Base-by-base conservation (phyloP, 805 yeast species). In the Yamadazyma tumulicola region DNA sequence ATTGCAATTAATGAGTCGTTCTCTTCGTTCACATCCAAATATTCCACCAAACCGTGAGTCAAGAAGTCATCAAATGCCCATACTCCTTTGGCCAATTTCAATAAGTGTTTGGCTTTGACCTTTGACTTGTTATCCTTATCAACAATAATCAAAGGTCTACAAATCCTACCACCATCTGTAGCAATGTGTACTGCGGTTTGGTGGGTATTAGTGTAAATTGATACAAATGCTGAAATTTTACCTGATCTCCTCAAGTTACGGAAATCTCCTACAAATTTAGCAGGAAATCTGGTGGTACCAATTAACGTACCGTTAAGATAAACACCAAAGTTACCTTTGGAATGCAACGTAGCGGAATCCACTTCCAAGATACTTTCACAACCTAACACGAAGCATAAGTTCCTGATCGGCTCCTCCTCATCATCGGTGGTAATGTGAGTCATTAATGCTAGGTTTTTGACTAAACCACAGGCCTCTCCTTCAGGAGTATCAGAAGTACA, bases 381-480 rank as follows among this genome's bases (percentile, higher is more conserved):
- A 43, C 98, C 98, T 35, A 93, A 69, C 18, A 82, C 65, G 47
- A 69, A 84, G 52, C 97, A 87, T 21, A 89, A 66, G 36, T 75
- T 75, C 43, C 72, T 75, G 25, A 93, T 78, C 12, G 98, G 97
- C 7, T 72, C 85, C 52, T 91, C 97, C 59, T 93, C 98, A 50
- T 87, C 97, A 61, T 93, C 98, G 1, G 98, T 91, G 4, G 98
- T 93, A 52, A 93, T 93, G 61, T 93, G 98, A 8, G 98, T 93
- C 98, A 93, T 93, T 30, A 93, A 72, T 1, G 98, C 98, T 58
- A 93, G 69, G 56, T 93, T 93, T 64, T 93, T 93, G 23, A 93
- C 98, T 60, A 93, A 74, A 54, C 98, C 98, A 78, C 98, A 93
- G 0, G 98, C 98, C 64, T 93, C 98, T 73, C 98, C 98, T 74